Base-by-base conservation (phyloP, 2,329 filamentous ascomycete genomes). In the Sclerotinia subarctica region DNA sequence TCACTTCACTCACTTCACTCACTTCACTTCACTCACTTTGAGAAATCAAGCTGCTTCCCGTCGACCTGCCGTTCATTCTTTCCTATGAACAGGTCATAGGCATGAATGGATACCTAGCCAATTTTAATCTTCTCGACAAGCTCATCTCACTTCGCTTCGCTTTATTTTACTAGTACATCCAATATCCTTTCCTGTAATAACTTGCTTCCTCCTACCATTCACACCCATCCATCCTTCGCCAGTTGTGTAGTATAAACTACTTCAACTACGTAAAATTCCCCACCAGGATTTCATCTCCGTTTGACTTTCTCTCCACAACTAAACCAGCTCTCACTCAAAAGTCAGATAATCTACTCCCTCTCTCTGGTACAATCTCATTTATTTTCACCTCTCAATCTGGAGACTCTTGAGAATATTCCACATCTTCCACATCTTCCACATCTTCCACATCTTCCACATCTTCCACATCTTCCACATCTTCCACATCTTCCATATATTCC, bases 401-500 rank as follows among this genome's bases (percentile, higher is more conserved):
- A 44, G 38, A 29, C 7, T 42, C 38, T 29, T 7, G 24, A 59
- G 24, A 46, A 46, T n/a, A 29, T 46, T 21, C 17, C 1, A 1
- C 6, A 13, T 1, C 1, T 1, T 46, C 44, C 56, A 21, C n/a
- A n/a, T n/a, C n/a, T n/a, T n/a, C n/a, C n/a, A n/a, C n/a, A n/a
- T n/a, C n/a, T n/a, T n/a, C n/a, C n/a, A n/a, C n/a, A n/a, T n/a
- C n/a, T n/a, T n/a, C n/a, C n/a, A n/a, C n/a, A n/a, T n/a, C n/a
- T n/a, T n/a, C n/a, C n/a, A n/a, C n/a, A n/a, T n/a, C n/a, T n/a
- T n/a, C n/a, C n/a, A n/a, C n/a, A n/a, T n/a, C n/a, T n/a, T n/a
- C n/a, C n/a, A n/a, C n/a, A n/a, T n/a, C n/a, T n/a, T n/a, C n/a
- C 1, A 1, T 13, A 13, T 1, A 3, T 1, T 46, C 44, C 56